A percentile compares a stretch with the other conserved stretches of the same genome.
These are phyloP conservation scores for Gossypium stocksii DNA, from an alignment of 345 rosid genomes.

Conservation along the genomic window DNA sequence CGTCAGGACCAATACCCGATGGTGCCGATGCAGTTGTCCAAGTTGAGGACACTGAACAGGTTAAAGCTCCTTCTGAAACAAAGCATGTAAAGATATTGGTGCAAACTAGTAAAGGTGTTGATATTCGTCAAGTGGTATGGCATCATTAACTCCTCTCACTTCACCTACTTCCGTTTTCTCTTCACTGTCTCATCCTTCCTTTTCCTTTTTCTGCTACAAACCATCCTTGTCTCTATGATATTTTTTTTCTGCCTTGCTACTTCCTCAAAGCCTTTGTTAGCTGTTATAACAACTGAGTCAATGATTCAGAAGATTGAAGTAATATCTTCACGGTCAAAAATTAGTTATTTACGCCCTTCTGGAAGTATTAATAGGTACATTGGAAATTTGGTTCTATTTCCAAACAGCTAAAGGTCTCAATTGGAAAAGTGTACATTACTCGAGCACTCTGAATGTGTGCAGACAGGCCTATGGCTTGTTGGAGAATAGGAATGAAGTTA, in stretches of 20 bases:
- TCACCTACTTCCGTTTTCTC: neutral
- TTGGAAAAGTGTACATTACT: neutral
- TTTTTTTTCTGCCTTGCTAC: neutral
- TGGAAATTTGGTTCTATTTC: neutral
- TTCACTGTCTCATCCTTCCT: neutral
- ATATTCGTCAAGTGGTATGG: conserved; percentile 95
- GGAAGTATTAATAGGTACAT: neutral
- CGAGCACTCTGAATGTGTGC: too few relatives aligned
- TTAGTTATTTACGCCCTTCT: neutral
- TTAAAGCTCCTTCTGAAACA: conserved; percentile 31
- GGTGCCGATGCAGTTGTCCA: conserved; percentile 98
- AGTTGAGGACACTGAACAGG: conserved; percentile 76
- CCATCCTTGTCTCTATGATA: neutral
- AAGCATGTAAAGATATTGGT: conserved; percentile 65
- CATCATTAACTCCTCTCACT: conserved; percentile 11
- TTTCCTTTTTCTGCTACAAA: neutral
- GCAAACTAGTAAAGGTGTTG: conserved; percentile 56
- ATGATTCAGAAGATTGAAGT: neutral
- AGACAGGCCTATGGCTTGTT: neutral
- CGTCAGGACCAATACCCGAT: conserved; percentile 85
- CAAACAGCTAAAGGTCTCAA: neutral
- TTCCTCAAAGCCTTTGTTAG: neutral
- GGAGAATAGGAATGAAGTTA: conserved; percentile 3
- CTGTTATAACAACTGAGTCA: neutral
- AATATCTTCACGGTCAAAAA: neutral